These are phyloP conservation scores for Tetradesmus lagerheimii DNA, from an alignment of 139 green algal species.

Conservation along the genomic window DNA sequence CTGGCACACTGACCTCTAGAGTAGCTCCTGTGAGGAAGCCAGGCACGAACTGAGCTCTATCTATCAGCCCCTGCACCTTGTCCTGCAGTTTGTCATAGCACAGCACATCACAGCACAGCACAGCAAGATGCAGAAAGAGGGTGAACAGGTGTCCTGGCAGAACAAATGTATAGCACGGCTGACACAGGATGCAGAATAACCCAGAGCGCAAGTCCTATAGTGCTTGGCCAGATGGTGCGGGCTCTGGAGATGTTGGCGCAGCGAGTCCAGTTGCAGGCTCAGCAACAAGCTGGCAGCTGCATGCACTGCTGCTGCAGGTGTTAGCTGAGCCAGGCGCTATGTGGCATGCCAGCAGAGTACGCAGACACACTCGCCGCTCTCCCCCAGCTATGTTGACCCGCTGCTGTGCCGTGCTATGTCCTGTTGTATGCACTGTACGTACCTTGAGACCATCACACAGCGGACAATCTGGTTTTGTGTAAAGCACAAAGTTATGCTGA, in stretches of 20 bases:
- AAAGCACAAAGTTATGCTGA: conserved; percentile 60
- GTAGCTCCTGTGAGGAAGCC: conserved; percentile 46
- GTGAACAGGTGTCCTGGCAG: too few species aligned
- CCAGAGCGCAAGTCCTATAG: neutral
- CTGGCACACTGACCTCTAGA: conserved; percentile 54
- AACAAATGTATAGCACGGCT: too few species aligned
- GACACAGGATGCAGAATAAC: too few species aligned
- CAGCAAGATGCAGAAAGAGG: neutral
- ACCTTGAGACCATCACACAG: conserved; percentile 71
- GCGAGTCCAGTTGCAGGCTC: too few species aligned
- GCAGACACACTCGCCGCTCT: too few species aligned
- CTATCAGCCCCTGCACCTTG: conserved; percentile 62
- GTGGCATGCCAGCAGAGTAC: too few species aligned
- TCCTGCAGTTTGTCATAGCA: conserved; percentile 37
- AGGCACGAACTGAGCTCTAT: conserved; percentile 64
- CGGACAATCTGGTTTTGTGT: conserved; percentile 72
- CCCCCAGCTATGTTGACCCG: too few species aligned
- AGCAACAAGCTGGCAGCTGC: neutral
- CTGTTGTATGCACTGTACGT: neutral
- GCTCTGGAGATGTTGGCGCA: neutral
- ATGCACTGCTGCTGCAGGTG: neutral
- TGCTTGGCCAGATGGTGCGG: neutral
- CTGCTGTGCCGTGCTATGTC: too few species aligned
- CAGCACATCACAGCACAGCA: neutral
- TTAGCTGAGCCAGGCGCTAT: too few species aligned